Evolutionary conservation across 2,329 filamentous ascomycete genomes (phyloP), one percentile per base, ranked within the genome.

Genomic region (Capronia americana): DNA sequence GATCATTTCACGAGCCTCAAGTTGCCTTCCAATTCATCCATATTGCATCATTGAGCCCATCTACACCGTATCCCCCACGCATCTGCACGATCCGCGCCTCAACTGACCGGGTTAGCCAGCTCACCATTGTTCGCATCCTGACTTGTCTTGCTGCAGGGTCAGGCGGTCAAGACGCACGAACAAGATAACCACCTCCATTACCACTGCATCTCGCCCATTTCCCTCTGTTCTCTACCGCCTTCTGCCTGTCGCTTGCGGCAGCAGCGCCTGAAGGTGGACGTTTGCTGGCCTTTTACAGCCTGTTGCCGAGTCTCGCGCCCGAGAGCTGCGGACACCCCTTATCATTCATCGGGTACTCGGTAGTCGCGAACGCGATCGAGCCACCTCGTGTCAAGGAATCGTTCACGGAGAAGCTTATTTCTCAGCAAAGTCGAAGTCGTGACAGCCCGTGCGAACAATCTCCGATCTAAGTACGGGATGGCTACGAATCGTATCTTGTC

Each of bases 91-190:
- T 53, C n/a, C 58, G 14, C 28, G 28, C 53, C 28, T 17, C 26
- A 32, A 30, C 11, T 51, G 23, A 20, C 23, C 20, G 48, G 38
- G 48, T 51, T 51, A 28, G 20, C 48, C 48, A 51, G 48, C 48
- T 24, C 48, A 7, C 48, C 23, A 51, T 24, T 20, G 24, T 41
- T 38, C 14, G 30, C n/a, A 61, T 24, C 30, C 28, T 44, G 30
- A 53, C 58, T 32, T 28, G 44, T 26, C 10, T 23, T 17, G 28
- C 7, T 61, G 58, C 58, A 61, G 24, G 46, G 28, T 61, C 28
- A 51, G 46, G 58, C 58, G 58, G 58, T 61, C 58, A 61, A 51
- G 48, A 28, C 12, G 30, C 30, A 61, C 30, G 41, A 6, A 32
- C 48, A 30, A 28, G 48, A 51, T 38, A 51, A 59, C 58, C 48